Conservation (phyloP, 805 yeast species). For the Hanseniaspora lindneri region DNA sequence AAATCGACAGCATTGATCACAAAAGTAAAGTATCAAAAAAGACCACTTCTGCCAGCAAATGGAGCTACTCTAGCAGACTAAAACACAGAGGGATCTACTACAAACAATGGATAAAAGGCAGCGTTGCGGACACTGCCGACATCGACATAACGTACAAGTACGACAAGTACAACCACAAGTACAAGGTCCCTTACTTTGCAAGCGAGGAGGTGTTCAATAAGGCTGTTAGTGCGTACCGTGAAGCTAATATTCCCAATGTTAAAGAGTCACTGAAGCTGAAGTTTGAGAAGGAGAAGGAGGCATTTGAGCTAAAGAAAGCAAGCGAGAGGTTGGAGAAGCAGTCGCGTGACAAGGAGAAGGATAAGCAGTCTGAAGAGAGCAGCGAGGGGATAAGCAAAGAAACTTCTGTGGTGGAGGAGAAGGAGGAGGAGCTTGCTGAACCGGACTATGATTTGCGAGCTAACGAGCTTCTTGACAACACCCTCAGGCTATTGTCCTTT, state of each 20-base stretch:
- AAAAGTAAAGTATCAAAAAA: slow-evolving; percentile 56
- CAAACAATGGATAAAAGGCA: slow-evolving; percentile 61
- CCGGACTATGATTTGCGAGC: slow-evolving; percentile 18
- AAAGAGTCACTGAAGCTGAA: slow-evolving; percentile 14
- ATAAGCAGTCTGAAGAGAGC: slow-evolving; percentile 17
- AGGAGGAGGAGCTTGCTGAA: slow-evolving; percentile 19
- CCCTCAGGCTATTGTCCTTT: slow-evolving; percentile 43
- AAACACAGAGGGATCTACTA: background rate
- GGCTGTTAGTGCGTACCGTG: slow-evolving; percentile 30
- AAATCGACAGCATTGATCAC: slow-evolving; percentile 39
- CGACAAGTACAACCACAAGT: slow-evolving; percentile 57
- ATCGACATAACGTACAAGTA: slow-evolving; percentile 43
- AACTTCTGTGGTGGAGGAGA: slow-evolving; percentile 11
- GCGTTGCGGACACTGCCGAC: slow-evolving; percentile 46
- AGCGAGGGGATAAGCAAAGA: slow-evolving; percentile 16
- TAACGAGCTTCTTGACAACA: slow-evolving; percentile 9
- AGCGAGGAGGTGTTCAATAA: slow-evolving; percentile 35
- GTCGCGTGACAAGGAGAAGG: slow-evolving; percentile 11
- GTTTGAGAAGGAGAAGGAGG: background rate
- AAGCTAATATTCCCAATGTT: slow-evolving; percentile 18
- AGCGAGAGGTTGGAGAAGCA: slow-evolving; percentile 17
- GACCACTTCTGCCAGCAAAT: slow-evolving; percentile 42
- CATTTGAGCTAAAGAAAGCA: slow-evolving; percentile 13
- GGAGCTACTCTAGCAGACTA: background rate
- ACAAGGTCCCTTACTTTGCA: slow-evolving; percentile 59